Evolutionary conservation across 176 grass and related monocot genomes (phyloP).

Genomic region (Oryza glumipatula): DNA sequence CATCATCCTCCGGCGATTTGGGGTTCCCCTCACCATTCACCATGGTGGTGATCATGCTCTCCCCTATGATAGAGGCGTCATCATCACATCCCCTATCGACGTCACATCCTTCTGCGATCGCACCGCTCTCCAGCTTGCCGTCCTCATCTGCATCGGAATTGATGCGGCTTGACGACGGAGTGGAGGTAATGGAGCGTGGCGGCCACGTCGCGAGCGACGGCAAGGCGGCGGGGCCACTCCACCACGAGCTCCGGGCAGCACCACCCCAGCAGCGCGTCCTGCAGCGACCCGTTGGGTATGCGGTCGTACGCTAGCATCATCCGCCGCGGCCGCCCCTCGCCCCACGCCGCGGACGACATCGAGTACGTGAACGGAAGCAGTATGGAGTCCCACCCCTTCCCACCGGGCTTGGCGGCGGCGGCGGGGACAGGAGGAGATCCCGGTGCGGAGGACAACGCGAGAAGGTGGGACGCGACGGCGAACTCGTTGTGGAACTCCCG

Average conservation of each 20-base stretch:
- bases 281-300: conserved; percentile 75
- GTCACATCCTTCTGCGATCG: conserved; percentile 7
- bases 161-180: conserved; percentile 54
- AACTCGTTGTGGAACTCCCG: conserved; percentile 91
- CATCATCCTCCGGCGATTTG: conserved; percentile 58
- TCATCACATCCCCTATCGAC: conserved; percentile 36
- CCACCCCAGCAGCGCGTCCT: conserved; percentile 78
- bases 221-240: conserved; percentile 53
- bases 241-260: conserved; percentile 51
- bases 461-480: conserved; percentile 56
- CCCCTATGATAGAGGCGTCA: conserved; percentile 40
- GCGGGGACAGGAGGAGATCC: background rate
- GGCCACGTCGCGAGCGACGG: conserved; percentile 68
- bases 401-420: background rate
- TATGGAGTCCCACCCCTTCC: conserved; percentile 4
- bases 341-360: conserved; percentile 37
- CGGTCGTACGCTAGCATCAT: conserved; percentile 83
- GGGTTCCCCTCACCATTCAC: conserved; percentile 51
- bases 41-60: conserved; percentile 44
- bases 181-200: conserved; percentile 72
- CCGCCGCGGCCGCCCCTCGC: conserved; percentile 30
- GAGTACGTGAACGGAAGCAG: conserved; percentile 67
- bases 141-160: conserved; percentile 40
- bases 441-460: background rate
- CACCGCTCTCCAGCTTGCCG: conserved; percentile 42